Evolutionary conservation across 208 protist species (phyloP), one percentile per base, ranked within the genome.

Genomic region (Spongospora subterranea): DNA sequence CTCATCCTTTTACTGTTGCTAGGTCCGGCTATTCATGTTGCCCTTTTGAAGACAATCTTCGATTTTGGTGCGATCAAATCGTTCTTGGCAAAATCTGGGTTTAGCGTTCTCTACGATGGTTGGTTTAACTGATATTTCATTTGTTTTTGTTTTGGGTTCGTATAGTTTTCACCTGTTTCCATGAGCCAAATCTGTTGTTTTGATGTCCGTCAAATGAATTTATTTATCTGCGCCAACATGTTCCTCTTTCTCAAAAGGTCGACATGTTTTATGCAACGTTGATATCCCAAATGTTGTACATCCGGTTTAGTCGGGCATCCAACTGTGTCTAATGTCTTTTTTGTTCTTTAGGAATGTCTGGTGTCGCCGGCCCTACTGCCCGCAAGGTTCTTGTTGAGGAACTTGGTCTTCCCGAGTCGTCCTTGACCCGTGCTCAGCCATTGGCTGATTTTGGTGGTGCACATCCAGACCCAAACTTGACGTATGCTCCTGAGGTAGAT

Each of bases 391-490:
- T 99, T 92, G 90, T 93, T 65, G 93, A 98, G 0, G 92, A 94
- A 65, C 94, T 99, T 0, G 98, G 97, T 64, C 93, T 91, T 11
- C 76, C 90, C 0, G 38, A 39, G 20, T 40, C 54, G 0, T 88
- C 17, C 6, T 43, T 94, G 0, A 13, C 88, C 6, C 0, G 54
- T 24, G 29, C 43, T 35, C 0, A 0, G 0, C 89, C 92, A 20
- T 40, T 93, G 20, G 89, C 90, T 24, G 94, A 95, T 90, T 94
- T 93, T 91, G 88, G 88, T 50, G 94, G 95, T 43, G 91, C 93
- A 50, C 98, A 99, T 95, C 98, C 98, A 24, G 98, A 99, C 92
- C 98, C 98, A 32, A 99, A 99, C 93, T 95, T 99, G 0, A 98
- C 96, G 0, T 99, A 99, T 93, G 98, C 98, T 6, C 90, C 93